Base-by-base conservation (phyloP, 495 filamentous ascomycete species). In the Stereocaulon alpinum region DNA sequence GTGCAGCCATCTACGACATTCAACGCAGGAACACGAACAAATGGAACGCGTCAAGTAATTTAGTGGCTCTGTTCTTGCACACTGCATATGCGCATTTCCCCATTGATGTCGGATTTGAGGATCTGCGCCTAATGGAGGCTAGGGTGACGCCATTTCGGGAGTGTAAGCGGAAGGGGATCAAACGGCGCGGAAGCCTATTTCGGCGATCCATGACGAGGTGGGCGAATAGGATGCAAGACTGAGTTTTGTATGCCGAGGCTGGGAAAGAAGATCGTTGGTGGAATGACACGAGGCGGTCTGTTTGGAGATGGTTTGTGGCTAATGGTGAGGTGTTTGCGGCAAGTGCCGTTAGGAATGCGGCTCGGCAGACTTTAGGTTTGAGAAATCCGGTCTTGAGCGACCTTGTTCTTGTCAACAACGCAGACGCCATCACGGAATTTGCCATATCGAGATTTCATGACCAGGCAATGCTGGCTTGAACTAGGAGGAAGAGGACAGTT, bases 1-100 rank as follows among this genome's bases (percentile, higher is more conserved):
- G 12, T 22, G 24, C 24, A 30, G 49, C 49, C 49, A 30, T 30
- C 32, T 30, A 51, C 49, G 49, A 12, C 49, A 51, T 51, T 24
- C 49, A 52, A 52, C 30, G 30, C 49, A 34, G 49, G 49, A 52
- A 52, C 29, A 52, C 30, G 49, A 52, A 34, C 11, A 34, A 52
- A 51, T 3, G 9, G 4, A 30, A 32, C 29, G 9, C 17, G 11
- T 34, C 7, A 9, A 37, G 30, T 37, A 37, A 9, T 11, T 34
- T 37, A 10, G 17, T 32, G 2, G 30, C 1, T 52, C 30, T n/a
- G 34, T 29, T 20, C 20, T 37, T 10, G 2, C 12, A 37, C 9
- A 10, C 6, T 37, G 34, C 34, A 52, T 22, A 22, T 37, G 49
- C 49, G 49, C 29, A 12, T 52, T 52, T 18, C 49, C 30, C 18